A percentile compares a stretch with the other conserved stretches of the same genome.
Conservation (phyloP, 2,329 filamentous ascomycete species). For the Geosmithia putterillii region DNA sequence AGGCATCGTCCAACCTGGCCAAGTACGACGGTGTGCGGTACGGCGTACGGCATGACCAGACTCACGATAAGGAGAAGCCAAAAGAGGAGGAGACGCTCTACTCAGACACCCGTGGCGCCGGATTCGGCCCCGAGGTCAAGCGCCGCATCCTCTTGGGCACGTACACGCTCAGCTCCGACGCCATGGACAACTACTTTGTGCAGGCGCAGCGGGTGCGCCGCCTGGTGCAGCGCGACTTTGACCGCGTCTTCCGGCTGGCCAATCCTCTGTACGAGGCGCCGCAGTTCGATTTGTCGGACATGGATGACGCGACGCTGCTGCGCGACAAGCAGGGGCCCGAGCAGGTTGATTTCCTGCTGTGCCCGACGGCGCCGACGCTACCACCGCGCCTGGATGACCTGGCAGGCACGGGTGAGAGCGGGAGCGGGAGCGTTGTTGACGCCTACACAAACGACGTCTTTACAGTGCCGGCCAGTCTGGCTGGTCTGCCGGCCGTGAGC, state of each 20-base stretch:
- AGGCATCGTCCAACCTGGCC: conserved; percentile 89
- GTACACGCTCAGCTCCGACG: conserved; percentile 79
- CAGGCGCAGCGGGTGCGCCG: conserved; percentile 82
- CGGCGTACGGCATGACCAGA: conserved; percentile 44
- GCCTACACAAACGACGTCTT: conserved; percentile 90
- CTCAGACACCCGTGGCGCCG: conserved; percentile 57
- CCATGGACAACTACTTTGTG: conserved; percentile 93
- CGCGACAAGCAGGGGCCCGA: conserved; percentile 44
- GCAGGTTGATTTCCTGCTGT: conserved; percentile 76
- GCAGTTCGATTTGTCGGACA: conserved; percentile 47
- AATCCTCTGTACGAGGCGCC: conserved; percentile 53
- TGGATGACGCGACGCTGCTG: conserved; percentile 37
- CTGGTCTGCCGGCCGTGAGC: conserved; percentile 79
- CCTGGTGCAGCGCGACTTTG: conserved; percentile 77
- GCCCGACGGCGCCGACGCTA: conserved; percentile 71
- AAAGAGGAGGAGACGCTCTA: conserved; percentile 51
- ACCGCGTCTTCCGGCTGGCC: conserved; percentile 56
- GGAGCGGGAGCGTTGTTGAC: conserved; percentile 33
- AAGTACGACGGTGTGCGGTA: conserved; percentile 98
- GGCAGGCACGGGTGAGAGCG: conserved; percentile 31
- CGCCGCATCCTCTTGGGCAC: conserved; percentile 80
- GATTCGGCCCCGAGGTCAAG: conserved; percentile 77
- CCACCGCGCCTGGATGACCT: conserved; percentile 55
- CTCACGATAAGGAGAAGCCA: conserved; percentile 25
- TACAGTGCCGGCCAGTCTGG: conserved; percentile 87